Evolutionary conservation across 345 rosid species (phyloP), one percentile per base, ranked within the genome.

Genomic region (Citrus sp.): DNA sequence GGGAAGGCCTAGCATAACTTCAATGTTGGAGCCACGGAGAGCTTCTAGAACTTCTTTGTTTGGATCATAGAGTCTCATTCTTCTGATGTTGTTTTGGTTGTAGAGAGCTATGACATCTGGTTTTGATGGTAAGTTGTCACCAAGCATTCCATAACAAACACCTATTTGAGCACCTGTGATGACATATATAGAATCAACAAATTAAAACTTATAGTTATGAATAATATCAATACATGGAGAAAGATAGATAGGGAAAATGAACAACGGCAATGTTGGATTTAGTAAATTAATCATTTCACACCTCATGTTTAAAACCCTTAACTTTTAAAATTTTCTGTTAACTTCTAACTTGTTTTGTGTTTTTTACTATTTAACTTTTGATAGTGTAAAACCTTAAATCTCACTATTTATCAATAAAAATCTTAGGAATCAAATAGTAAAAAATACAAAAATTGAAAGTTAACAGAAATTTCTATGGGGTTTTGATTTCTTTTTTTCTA

Each of bases 71-170:
- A 72, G 9, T 55, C 75, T 22, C 89, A 89, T 89, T 67, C 92
- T 76, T 3, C 46, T 74, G 63, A 93, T 85, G 82, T 80, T 83
- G 24, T 80, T 72, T 35, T 88, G 85, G 19, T 65, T 84, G 87
- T 27, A 93, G 19, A 92, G 88, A 8, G 75, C 82, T 67, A 92
- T 77, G 1, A 87, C 90, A 51, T 89, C 91, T n/a, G 78, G 60
- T 9, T 80, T 61, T 37, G 92, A 59, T 40, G 94, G 93, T 1
- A 92, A 54, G 80, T 87, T 83, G 78, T 85, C 64, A 12, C 93
- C 93, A 0, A 2, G 2, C 88, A 78, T 88, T 22, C 96, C 96
- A 74, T 93, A 92, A 73, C 94, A 93, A 54, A 88, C 92, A 65
- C 96, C 96, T 42, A 87, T 82, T 67, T 92, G 89, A 13, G 87